These are phyloP conservation scores for Fusarium fracticaudum DNA, from an alignment of 2,329 filamentous ascomycete genomes.

Conservation along the genomic window DNA sequence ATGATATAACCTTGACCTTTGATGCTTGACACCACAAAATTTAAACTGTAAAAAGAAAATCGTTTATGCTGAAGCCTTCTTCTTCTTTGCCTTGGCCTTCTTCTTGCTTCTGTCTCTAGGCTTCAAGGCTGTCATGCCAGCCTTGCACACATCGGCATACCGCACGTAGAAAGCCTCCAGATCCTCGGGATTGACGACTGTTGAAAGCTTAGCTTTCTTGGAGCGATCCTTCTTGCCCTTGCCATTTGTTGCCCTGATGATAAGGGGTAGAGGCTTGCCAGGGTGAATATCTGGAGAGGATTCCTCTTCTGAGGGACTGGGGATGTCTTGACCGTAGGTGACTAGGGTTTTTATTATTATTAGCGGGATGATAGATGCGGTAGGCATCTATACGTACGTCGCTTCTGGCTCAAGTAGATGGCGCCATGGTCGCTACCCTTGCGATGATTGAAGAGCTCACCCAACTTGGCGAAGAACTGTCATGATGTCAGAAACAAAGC, in stretches of 20 bases:
- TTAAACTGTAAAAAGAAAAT: not conserved
- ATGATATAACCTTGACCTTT: conserved; percentile 10
- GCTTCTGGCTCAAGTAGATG: conserved; percentile 80
- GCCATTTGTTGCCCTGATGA: conserved; percentile 87
- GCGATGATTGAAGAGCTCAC: conserved; percentile 72
- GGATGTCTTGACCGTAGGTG: conserved; percentile 55
- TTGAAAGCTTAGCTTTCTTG: conserved; percentile 79
- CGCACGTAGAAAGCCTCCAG: conserved; percentile 82
- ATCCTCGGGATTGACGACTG: conserved; percentile 78
- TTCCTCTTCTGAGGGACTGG: conserved; percentile 56
- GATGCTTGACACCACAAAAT: not conserved
- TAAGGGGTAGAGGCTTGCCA: conserved; percentile 71
- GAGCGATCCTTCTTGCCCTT: conserved; percentile 67
- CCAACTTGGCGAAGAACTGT: conserved; percentile 78
- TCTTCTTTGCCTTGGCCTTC: conserved; percentile 81
- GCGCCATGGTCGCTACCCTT: conserved; percentile 77
- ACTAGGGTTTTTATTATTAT: conserved; percentile 46
- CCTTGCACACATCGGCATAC: conserved; percentile 92
- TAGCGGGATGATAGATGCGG: not conserved
- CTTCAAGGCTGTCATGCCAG: conserved; percentile 88
- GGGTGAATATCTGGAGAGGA: conserved; percentile 69
- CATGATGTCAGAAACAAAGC: conserved; percentile 11
- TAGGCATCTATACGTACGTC: conserved; percentile 60
- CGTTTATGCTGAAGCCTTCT: conserved; percentile 56
- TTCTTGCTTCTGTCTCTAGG: conserved; percentile 91